Evolutionary conservation across 2,329 filamentous ascomycete genomes (phyloP).

Genomic region (Elsinoe ampelina): DNA sequence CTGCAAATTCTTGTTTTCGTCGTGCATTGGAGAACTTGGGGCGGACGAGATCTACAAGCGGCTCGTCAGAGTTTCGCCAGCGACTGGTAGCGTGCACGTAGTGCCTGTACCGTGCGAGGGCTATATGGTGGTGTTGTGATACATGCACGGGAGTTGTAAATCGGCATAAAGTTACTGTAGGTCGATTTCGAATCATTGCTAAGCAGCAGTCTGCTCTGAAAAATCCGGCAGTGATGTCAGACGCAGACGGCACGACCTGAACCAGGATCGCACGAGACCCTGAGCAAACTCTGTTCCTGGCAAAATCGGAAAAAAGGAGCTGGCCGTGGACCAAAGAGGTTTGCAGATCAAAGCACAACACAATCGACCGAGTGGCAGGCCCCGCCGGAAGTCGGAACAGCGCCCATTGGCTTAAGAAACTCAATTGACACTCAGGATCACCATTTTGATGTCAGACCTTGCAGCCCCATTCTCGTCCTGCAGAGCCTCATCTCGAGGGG

Average conservation of each 20-base stretch:
- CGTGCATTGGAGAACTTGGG: not conserved
- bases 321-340: not conserved
- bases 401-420: not conserved
- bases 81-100: not conserved
- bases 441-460: slow-evolving; percentile 1
- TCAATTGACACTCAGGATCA: slow-evolving; percentile 1
- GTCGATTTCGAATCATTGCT: slow-evolving; percentile 10
- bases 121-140: not conserved
- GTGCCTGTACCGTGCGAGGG: not conserved
- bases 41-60: slow-evolving; percentile 3
- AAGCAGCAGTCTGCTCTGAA: not conserved
- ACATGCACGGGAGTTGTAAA: not conserved
- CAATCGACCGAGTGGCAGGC: not conserved
- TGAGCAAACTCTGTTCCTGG: slow-evolving; percentile 8
- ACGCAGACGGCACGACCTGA: not conserved
- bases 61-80: slow-evolving; percentile 3
- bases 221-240: slow-evolving; percentile 1
- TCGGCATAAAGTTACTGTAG: too few relatives aligned
- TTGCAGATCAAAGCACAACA: slow-evolving; percentile 7
- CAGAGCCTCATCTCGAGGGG: not conserved
- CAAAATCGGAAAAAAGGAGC: slow-evolving; percentile 1
- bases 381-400: slow-evolving; percentile 10
- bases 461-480: slow-evolving; percentile 2
- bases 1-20: slow-evolving; percentile 11
- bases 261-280: not conserved